These are phyloP conservation scores for Termitomyces sp. DNA, from an alignment of 768 basidiomycete species.

Conservation along the genomic window DNA sequence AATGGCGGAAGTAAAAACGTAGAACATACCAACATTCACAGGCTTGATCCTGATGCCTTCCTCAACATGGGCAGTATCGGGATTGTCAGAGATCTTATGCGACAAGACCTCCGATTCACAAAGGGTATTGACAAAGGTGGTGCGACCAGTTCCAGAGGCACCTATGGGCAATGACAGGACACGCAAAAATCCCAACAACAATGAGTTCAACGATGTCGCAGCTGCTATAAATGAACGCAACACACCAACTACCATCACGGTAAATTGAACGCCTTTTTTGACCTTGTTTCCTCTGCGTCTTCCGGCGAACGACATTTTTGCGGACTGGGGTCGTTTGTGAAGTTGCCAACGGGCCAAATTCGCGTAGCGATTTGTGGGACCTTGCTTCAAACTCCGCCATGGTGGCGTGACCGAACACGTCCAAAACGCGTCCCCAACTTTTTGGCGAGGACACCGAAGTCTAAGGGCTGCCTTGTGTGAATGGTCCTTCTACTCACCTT, in stretches of 20 bases:
- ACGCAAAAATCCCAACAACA: conserved; percentile 15
- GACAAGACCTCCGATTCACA: conserved; percentile 90
- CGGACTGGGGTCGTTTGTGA: conserved; percentile 17
- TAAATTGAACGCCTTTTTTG: conserved; percentile 99
- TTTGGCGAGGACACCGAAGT: background rate
- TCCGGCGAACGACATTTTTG: conserved; percentile 77
- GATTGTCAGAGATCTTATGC: conserved; percentile 82
- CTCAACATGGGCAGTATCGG: conserved; percentile 89
- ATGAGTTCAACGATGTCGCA: conserved; percentile 1
- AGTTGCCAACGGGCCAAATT: conserved; percentile 25
- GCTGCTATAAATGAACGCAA: conserved; percentile 28
- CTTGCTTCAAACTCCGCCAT: conserved; percentile 36
- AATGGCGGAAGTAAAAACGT: background rate
- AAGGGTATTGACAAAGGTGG: conserved; percentile 98
- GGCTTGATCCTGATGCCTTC: conserved; percentile 95
- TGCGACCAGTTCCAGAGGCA: conserved; percentile 95
- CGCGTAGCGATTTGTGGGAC: conserved; percentile 25
- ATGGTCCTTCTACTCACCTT: conserved; percentile 9
- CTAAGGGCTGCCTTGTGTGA: background rate
- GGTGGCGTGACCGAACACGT: conserved; percentile 20
- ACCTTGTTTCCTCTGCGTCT: conserved; percentile 90
- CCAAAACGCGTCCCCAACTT: conserved; percentile 18
- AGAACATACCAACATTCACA: conserved; percentile 77
- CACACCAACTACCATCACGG: conserved; percentile 96
- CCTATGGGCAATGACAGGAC: conserved; percentile 43